Percentiles rank a stretch among this genome's conserved stretches.
Evolutionary conservation across 345 rosid species (phyloP).

Genomic region (Rhodomyrtus tomentosa): DNA sequence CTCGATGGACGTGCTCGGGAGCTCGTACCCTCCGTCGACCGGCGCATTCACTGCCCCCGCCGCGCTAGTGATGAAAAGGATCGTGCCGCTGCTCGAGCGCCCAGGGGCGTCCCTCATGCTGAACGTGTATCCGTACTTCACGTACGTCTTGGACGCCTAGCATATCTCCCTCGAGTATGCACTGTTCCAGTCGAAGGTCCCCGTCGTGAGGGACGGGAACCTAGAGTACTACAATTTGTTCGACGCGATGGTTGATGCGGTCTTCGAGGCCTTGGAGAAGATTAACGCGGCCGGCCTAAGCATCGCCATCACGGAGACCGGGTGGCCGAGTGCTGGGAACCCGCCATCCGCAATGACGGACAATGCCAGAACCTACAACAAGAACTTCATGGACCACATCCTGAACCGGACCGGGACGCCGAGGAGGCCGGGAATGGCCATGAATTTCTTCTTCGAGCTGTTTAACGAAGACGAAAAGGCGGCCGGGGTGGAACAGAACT

Average conservation of each 20-base stretch:
- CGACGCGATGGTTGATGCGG: not conserved
- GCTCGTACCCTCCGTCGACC: not conserved
- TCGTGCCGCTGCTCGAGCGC: not conserved
- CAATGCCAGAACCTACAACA: not conserved
- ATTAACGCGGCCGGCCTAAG: not conserved
- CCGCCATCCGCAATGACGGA: not conserved
- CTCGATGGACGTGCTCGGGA: not conserved
- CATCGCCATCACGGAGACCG: not conserved
- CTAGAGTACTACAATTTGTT: not conserved
- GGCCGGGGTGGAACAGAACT: not conserved
- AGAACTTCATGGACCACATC: not conserved
- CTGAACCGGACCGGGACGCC: not conserved
- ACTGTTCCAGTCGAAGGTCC: not conserved
- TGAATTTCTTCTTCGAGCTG: not conserved
- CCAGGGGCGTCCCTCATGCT: not conserved
- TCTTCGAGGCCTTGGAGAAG: not conserved
- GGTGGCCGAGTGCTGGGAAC: not conserved
- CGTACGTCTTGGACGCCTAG: not conserved
- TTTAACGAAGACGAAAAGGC: not conserved
- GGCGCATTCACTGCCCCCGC: not conserved
- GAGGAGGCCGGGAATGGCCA: not conserved
- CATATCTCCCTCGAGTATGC: no score
- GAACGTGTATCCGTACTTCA: not conserved
- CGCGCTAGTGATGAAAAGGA: not conserved
- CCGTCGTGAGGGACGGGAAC: not conserved